Evolutionary conservation across 371 early-diverging fungal genomes (phyloP), one percentile per base, ranked within the genome.

Genomic region (Rhizomucor pusillus): DNA sequence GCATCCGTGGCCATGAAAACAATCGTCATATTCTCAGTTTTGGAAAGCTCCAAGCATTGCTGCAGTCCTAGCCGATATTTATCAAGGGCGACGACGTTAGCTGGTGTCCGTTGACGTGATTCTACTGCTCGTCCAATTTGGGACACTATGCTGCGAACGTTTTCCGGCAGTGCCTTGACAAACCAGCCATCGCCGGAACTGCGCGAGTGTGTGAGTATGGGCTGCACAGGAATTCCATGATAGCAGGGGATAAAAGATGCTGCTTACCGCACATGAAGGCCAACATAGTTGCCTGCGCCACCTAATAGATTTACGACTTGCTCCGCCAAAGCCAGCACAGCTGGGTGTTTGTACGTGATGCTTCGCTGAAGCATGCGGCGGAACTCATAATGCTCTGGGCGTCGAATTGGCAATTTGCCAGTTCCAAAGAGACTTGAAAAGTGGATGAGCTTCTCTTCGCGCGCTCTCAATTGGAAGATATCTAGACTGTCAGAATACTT

Each of bases 1-100:
- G 76, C 79, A 54, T 84, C 85, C 0, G 85, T 84, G 3, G 85
- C 85, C 58, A 84, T 63, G 49, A 77, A 84, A 35, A 84, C 73
- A 11, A 76, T 44, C 0, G 70, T 66, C 22, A 57, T 54, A 11
- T 65, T 54, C 13, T 60, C 59, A 3, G 44, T n/a, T 33, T 54
- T 59, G 22, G 71, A 62, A n/a, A 69, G 50, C n/a, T 43, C 47
- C 33, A 66, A 29, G 37, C 70, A 70, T 43, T 55, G 53, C 4
- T 47, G 43, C 16, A 64, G 35, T 1, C 22, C 20, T 13, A 45
- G 59, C 29, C 29, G 29, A 29, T 29, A 29, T 29, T 7, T 29
- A 29, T 29, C 29, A 11, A 39, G 25, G 6, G 22, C 37, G 10
- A 12, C 14, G 16, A 43, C 35, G 4, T 53, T 7, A 4, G 50